phyloP scores from a whole-genome alignment of 306 rosid species.

The Medicago arabica region DNA sequence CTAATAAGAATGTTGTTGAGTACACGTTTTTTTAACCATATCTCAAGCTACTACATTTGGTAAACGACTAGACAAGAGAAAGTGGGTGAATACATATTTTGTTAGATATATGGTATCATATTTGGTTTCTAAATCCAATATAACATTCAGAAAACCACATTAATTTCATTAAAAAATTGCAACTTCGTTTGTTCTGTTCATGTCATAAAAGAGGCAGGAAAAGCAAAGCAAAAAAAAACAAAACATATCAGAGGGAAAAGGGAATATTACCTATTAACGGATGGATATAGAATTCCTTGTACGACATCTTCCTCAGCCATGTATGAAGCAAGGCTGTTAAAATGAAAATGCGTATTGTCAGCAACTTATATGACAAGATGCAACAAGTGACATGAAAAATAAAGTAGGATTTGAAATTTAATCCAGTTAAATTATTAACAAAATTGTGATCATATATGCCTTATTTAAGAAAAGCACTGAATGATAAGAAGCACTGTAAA shows the following conservation, averaged over 20 bases:
- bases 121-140: slow-evolving; percentile 27
- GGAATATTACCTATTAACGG: slow-evolving; percentile 67
- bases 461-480: slow-evolving; percentile 15
- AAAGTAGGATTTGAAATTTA: slow-evolving; percentile 24
- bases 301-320: slow-evolving; percentile 84
- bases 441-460: slow-evolving; percentile 6
- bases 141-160: slow-evolving; percentile 8
- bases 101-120: slow-evolving; percentile 16
- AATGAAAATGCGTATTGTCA: slow-evolving; percentile 49
- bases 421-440: neutral
- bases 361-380: slow-evolving; percentile 43
- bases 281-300: slow-evolving; percentile 84
- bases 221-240: slow-evolving; percentile 27
- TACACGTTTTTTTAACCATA: slow-evolving; percentile 15
- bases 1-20: neutral
- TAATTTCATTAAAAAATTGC: neutral
- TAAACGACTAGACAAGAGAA: slow-evolving; percentile 12
- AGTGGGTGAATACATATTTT: neutral
- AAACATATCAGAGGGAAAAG: slow-evolving; percentile 18
- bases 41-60: neutral
- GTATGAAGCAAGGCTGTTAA: slow-evolving; percentile 93
- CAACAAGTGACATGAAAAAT: slow-evolving; percentile 15
- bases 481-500: slow-evolving; percentile 21
- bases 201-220: slow-evolving; percentile 12
- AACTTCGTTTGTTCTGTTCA: slow-evolving; percentile 15